phyloP scores from a whole-genome alignment of 805 yeast genomes.

The Cyberlindnera petersonii region DNA sequence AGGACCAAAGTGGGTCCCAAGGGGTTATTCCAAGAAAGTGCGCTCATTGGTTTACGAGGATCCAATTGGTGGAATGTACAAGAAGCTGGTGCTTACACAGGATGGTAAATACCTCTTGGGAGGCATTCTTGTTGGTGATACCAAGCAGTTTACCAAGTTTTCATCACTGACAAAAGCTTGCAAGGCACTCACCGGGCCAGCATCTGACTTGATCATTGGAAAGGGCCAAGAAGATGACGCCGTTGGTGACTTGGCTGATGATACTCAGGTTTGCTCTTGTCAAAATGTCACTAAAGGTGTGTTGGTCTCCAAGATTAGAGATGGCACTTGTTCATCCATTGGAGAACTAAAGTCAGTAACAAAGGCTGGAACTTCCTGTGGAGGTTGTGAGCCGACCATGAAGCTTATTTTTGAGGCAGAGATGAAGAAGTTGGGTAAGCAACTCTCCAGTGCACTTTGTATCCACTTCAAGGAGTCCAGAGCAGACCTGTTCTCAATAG shows the following conservation, averaged over 20 bases:
- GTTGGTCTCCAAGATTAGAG: slow-evolving; percentile 29
- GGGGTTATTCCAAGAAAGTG: slow-evolving; percentile 24
- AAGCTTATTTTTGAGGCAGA: slow-evolving; percentile 34
- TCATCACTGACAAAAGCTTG: slow-evolving; percentile 28
- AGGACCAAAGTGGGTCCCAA: slow-evolving; percentile 35
- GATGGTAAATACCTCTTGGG: slow-evolving; percentile 36
- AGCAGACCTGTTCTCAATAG: slow-evolving; percentile 33
- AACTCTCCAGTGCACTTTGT: slow-evolving; percentile 32
- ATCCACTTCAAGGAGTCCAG: slow-evolving; percentile 34
- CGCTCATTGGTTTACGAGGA: slow-evolving; percentile 31
- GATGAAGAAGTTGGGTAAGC: slow-evolving; percentile 33
- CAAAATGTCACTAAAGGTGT: slow-evolving; percentile 34
- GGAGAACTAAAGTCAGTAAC: slow-evolving; percentile 33
- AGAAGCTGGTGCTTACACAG: slow-evolving; percentile 31
- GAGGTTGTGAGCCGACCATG: slow-evolving; percentile 37
- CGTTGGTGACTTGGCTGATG: slow-evolving; percentile 30
- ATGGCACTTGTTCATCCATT: slow-evolving; percentile 28
- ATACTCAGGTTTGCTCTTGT: slow-evolving; percentile 36
- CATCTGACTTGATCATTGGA: slow-evolving; percentile 32
- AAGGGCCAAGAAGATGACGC: slow-evolving; percentile 29
- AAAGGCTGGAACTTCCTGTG: slow-evolving; percentile 38
- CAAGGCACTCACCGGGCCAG: slow-evolving; percentile 30
- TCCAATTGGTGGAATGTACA: slow-evolving; percentile 33
- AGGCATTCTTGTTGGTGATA: slow-evolving; percentile 36
- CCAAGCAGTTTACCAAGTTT: slow-evolving; percentile 31